A percentile compares a stretch with the other conserved stretches of the same genome.
These are phyloP conservation scores for Sistotremastrum niveocremeum DNA, from an alignment of 768 basidiomycete species.

Conservation along the genomic window DNA sequence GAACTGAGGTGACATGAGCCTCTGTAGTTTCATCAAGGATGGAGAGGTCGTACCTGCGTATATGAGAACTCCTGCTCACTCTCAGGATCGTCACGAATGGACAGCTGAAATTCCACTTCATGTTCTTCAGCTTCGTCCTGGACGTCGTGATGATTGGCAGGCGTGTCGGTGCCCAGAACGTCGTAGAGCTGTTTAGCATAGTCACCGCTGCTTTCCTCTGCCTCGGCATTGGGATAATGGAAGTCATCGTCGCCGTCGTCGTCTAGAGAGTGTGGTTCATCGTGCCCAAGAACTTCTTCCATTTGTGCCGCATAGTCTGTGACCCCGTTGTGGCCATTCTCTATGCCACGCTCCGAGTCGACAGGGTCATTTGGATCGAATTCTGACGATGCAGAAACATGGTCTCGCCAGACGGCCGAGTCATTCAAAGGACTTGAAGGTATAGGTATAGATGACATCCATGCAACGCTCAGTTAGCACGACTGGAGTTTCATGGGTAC, in stretches of 20 bases:
- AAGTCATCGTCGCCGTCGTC: conserved; percentile 52
- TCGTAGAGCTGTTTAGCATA: conserved; percentile 62
- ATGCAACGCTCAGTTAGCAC: too few species aligned
- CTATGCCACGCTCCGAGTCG: too few species aligned
- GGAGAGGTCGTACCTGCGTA: not conserved
- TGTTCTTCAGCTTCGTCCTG: conserved; percentile 32
- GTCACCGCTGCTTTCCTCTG: conserved; percentile 29
- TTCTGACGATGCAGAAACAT: too few species aligned
- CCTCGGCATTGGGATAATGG: conserved; percentile 61
- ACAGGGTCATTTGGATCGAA: too few species aligned
- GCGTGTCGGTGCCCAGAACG: conserved; percentile 46
- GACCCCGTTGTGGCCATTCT: too few species aligned
- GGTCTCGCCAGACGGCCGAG: too few species aligned
- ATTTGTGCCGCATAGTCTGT: conserved; percentile 51
- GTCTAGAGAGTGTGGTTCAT: conserved; percentile 15
- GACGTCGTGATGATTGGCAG: conserved; percentile 22
- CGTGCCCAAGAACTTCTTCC: conserved; percentile 47
- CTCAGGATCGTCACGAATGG: conserved; percentile 27
- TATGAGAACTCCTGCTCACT: conserved; percentile 19
- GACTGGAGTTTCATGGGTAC: too few species aligned
- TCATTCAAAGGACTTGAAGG: too few species aligned
- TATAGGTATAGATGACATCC: too few species aligned
- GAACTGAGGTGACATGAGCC: not conserved
- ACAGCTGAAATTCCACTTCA: conserved; percentile 29
- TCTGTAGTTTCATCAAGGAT: not conserved